Evolutionary conservation across 2,329 filamentous ascomycete genomes (phyloP).

Genomic region (Fusarium annulatum): DNA sequence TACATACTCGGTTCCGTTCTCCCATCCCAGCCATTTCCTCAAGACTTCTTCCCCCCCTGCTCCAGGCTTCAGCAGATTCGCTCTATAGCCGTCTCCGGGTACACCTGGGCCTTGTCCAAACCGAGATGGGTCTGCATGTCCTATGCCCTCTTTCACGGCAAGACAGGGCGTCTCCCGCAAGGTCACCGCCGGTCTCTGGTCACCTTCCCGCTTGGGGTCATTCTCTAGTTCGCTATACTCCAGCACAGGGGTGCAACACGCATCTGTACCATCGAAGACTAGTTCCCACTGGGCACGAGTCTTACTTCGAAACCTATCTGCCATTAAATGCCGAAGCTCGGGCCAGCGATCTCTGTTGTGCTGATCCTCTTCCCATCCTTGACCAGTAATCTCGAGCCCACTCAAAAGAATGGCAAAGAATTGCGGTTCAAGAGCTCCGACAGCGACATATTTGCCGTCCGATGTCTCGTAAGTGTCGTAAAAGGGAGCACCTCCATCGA

Average conservation of each 20-base stretch:
- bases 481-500: slow-evolving; percentile 88
- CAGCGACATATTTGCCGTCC: slow-evolving; percentile 83
- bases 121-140: slow-evolving; percentile 47
- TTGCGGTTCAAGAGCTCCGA: slow-evolving; percentile 90
- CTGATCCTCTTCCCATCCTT: slow-evolving; percentile 63
- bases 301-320: slow-evolving; percentile 72
- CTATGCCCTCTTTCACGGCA: slow-evolving; percentile 64
- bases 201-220: slow-evolving; percentile 64
- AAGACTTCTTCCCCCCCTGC: slow-evolving; percentile 78
- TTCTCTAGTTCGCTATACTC: slow-evolving; percentile 76
- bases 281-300: slow-evolving; percentile 83
- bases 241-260: slow-evolving; percentile 90
- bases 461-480: slow-evolving; percentile 90
- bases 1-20: slow-evolving; percentile 76
- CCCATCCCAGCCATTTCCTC: slow-evolving; percentile 81
- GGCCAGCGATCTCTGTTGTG: slow-evolving; percentile 75
- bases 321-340: slow-evolving; percentile 70
- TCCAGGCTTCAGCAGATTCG: slow-evolving; percentile 70
- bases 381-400: slow-evolving; percentile 70
- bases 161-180: slow-evolving; percentile 76
- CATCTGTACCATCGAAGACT: slow-evolving; percentile 90
- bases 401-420: slow-evolving; percentile 79
- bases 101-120: slow-evolving; percentile 74
- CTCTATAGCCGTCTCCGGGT: slow-evolving; percentile 74
- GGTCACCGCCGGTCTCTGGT: slow-evolving; percentile 77